Evolutionary conservation across 2,329 filamentous ascomycete species (phyloP).

Genomic region (Claviceps cyperi): DNA sequence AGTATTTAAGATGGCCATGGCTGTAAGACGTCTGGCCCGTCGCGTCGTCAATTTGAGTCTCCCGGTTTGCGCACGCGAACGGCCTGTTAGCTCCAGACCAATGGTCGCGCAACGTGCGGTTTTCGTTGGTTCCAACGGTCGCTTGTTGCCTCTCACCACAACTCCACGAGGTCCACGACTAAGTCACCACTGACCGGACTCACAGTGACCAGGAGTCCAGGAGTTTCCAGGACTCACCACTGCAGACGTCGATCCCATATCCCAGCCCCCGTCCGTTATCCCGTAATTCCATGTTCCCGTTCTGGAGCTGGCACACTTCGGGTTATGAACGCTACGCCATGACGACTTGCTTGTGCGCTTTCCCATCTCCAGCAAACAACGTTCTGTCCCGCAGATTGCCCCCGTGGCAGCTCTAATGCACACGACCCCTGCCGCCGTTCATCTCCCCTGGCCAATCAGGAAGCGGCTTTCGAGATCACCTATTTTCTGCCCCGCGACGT

Average conservation of each 20-base stretch:
- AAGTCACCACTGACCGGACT: no score
- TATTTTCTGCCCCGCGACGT: slow-evolving; percentile 1
- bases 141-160: slow-evolving; percentile 1
- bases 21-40: not conserved
- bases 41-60: not conserved
- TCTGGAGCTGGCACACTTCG: no score
- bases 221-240: no score
- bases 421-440: not conserved
- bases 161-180: no score
- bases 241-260: no score
- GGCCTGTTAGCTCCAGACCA: not conserved
- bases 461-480: not conserved
- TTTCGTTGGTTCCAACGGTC: not conserved
- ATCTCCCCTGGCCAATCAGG: slow-evolving; percentile 2
- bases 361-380: not conserved
- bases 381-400: not conserved
- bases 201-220: no score
- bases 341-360: not conserved
- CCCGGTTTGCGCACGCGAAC: not conserved
- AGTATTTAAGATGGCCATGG: not conserved
- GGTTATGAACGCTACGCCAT: no score
- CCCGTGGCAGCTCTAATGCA: not conserved
- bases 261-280: no score
- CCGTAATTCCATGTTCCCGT: no score
- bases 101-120: not conserved